Base-by-base conservation (phyloP, 1,284 basidiomycete genomes). In the Stereum hirsutum region DNA sequence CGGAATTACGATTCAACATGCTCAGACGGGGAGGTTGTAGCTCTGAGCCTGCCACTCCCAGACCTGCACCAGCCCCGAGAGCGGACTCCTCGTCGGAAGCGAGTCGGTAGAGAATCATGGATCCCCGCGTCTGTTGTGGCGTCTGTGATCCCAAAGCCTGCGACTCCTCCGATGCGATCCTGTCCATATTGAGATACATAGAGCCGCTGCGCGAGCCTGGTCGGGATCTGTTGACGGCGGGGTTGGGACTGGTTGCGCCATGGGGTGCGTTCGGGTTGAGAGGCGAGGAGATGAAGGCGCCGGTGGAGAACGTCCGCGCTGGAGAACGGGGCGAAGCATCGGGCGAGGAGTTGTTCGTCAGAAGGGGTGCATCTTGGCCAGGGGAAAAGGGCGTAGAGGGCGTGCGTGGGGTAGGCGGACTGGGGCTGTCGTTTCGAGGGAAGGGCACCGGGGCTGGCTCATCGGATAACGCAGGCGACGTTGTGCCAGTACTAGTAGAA, bases 41-140 rank as follows among this genome's bases (percentile, higher is more conserved):
- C 25, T 41, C 25, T n/a, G n/a, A n/a, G n/a, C n/a, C n/a, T n/a
- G n/a, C n/a, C 17, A 19, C 33, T 3, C 33, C 33, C n/a, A n/a
- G n/a, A n/a, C n/a, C n/a, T n/a, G n/a, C n/a, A n/a, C n/a, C n/a
- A n/a, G n/a, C n/a, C n/a, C n/a, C n/a, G n/a, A n/a, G n/a, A 5
- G 54, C 56, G 31, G 54, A 45, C 27, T 65, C 58, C 37, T 68
- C 64, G 35, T 67, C 68, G 12, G 61, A 57, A 0, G 78, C 74
- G 17, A 84, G 64, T 11, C 78, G 72, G 57, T 83, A 84, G 41
- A 84, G 66, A 31, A 84, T 64, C 80, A 84, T 82, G 36, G 76
- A 78, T 1, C 77, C 76, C 37, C 72, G 60, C 25, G 60, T 60
- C 26, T 56, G 52, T 42, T 52, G 42, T 14, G 54, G 35, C 34